Conservation (phyloP, 2,329 filamentous ascomycete genomes). For the Capronia epimyces region DNA sequence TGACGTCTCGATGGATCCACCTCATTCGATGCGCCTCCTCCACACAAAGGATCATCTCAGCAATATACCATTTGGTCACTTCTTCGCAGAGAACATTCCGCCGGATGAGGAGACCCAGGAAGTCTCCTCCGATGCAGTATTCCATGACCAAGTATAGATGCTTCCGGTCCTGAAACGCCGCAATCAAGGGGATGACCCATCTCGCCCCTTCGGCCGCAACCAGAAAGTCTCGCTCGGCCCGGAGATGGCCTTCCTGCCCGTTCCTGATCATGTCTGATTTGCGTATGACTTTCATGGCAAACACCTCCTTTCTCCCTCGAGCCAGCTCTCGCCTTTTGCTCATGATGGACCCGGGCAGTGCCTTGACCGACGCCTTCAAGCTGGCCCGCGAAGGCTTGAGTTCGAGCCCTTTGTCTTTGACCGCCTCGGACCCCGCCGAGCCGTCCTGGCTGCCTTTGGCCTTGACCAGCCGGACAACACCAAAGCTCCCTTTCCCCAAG, state of each 20-base stretch:
- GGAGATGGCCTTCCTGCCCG: constrained; percentile 84
- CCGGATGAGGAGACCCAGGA: constrained; percentile 77
- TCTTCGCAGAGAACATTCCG: constrained; percentile 76
- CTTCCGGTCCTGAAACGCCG: constrained; percentile 79
- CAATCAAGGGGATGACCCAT: constrained; percentile 83
- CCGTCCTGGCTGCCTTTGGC: constrained; percentile 47
- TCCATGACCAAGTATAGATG: constrained; percentile 95
- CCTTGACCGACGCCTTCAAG: constrained; percentile 1
- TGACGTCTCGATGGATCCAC: constrained; percentile 94
- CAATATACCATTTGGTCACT: constrained; percentile 78
- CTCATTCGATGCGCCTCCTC: constrained; percentile 82
- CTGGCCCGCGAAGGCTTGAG: constrained; percentile 5
- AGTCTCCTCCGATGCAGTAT: constrained; percentile 95
- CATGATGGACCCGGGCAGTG: background rate
- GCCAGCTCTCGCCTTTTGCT: background rate
- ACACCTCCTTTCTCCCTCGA: constrained; percentile 55
- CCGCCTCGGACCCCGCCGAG: background rate
- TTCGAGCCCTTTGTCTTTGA: constrained; percentile 3
- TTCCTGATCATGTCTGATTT: constrained; percentile 90
- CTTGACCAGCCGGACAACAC: constrained; percentile 78
- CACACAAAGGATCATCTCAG: constrained; percentile 92
- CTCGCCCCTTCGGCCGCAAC: constrained; percentile 80
- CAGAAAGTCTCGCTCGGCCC: constrained; percentile 86
- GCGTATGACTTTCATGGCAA: constrained; percentile 94
- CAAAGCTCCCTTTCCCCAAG: constrained; percentile 90